Evolutionary conservation across 441 rosid species (phyloP).

Genomic region (Flueggea neowawraea): DNA sequence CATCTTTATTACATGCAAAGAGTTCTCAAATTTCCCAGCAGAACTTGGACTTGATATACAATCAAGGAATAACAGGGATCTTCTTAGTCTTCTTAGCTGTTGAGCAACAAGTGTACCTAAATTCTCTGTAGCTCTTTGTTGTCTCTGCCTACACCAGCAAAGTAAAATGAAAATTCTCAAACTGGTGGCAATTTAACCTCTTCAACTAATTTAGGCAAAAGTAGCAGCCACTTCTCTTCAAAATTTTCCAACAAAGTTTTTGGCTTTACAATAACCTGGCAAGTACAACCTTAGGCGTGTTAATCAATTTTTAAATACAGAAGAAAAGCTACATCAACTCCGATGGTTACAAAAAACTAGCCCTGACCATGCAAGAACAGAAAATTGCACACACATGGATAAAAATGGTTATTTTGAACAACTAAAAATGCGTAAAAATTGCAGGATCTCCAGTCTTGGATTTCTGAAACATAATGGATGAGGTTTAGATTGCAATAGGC

Average conservation of each 20-base stretch:
- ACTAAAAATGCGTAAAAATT: too few relatives aligned
- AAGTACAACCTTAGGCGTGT: neutral
- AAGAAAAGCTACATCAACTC: neutral
- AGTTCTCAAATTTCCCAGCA: too few relatives aligned
- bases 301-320: neutral
- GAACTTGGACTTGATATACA: too few relatives aligned
- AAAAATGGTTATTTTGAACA: too few relatives aligned
- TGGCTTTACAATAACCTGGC: constrained; percentile 86
- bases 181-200: constrained; percentile 30
- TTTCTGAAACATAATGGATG: constrained; percentile 45
- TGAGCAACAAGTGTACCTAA: too few relatives aligned
- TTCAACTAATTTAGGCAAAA: constrained; percentile 88
- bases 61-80: too few relatives aligned
- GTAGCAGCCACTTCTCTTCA: constrained; percentile 88
- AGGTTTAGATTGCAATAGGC: neutral
- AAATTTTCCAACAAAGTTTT: constrained; percentile 78
- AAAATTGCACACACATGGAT: too few relatives aligned
- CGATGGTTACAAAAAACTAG: neutral
- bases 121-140: too few relatives aligned
- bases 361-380: neutral
- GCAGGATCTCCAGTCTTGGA: constrained; percentile 68
- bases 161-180: too few relatives aligned
- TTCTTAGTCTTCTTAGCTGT: too few relatives aligned
- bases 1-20: too few relatives aligned
- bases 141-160: too few relatives aligned